Evolutionary conservation across 208 protist species (phyloP), one percentile per base, ranked within the genome.

Genomic region (Acanthamoeba quina): DNA sequence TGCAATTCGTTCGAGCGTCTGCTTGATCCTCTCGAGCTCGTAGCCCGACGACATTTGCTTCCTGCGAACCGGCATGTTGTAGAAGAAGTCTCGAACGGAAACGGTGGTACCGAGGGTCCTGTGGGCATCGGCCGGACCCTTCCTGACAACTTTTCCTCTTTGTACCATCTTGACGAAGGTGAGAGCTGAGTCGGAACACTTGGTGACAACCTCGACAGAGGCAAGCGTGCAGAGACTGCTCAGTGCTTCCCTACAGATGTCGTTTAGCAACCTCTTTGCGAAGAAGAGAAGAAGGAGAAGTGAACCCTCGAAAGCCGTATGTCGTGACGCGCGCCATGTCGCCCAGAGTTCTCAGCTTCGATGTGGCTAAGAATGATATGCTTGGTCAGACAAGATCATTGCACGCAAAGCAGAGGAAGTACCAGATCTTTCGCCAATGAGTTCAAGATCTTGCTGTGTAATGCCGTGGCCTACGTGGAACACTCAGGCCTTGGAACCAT

Each of bases 221-320:
- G 85, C 85, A 7, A 91, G 19, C 24, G 68, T 5, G 60, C 60
- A 47, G 24, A 91, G 62, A 44, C 85, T 91, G 37, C 85, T 74
- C 31, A 91, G 44, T 11, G 85, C 85, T 91, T 91, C 85, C n/a
- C 85, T 91, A 26, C 31, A 44, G 58, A 37, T 29, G 5, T 11
- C n/a, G n/a, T 21, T 64, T 17, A 17, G n/a, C 7, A 1, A 60
- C 56, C 21, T 68, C 19, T 17, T 31, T 17, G 26, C 34, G 26
- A 29, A 3, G 0, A 13, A 9, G n/a, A 29, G 21, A n/a, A 34
- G 17, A 34, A 83, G 21, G 37, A 56, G 10, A 29, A 19, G 41
- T 19, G 62, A n/a, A 91, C 85, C 85, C 85, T 91, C 85, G 17
- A 74, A 91, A 91, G 60, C 85, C 85, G 19, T 56, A 54, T 9